phyloP scores from a whole-genome alignment of 2,329 filamentous ascomycete genomes.

The Clonostachys rosea region DNA sequence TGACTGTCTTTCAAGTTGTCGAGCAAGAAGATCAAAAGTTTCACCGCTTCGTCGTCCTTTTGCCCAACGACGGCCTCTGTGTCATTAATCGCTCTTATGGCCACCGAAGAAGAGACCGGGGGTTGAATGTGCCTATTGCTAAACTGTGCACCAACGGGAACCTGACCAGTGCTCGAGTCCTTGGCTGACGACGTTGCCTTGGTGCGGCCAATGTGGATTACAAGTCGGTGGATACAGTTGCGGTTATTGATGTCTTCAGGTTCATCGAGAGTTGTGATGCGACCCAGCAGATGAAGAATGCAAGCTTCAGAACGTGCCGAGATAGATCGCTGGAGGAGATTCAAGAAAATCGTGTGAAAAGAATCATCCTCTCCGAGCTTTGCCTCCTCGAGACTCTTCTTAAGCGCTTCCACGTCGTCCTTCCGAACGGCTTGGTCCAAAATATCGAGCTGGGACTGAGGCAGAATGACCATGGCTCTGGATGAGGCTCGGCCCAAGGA shows the following conservation, averaged over 20 bases:
- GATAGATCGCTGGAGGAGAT: constrained; percentile 74
- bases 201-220: constrained; percentile 88
- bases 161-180: constrained; percentile 44
- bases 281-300: constrained; percentile 65
- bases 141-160: constrained; percentile 47
- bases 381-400: constrained; percentile 52
- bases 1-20: constrained; percentile 66
- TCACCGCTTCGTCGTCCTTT: constrained; percentile 71
- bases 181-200: constrained; percentile 43
- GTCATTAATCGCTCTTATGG: constrained; percentile 55
- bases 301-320: constrained; percentile 64
- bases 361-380: constrained; percentile 31
- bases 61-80: constrained; percentile 64
- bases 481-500: constrained; percentile 75
- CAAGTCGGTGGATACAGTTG: constrained; percentile 87
- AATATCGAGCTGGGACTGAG: constrained; percentile 62
- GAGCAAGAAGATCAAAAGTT: constrained; percentile 59
- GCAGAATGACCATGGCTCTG: constrained; percentile 68
- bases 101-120: constrained; percentile 60
- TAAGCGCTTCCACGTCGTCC: constrained; percentile 57
- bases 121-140: constrained; percentile 74
- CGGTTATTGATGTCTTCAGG: constrained; percentile 89
- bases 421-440: constrained; percentile 68
- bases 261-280: constrained; percentile 72
- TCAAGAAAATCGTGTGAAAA: constrained; percentile 67